These are phyloP conservation scores for Aspergillus leporis DNA, from an alignment of 495 filamentous ascomycete genomes.

Conservation along the genomic window DNA sequence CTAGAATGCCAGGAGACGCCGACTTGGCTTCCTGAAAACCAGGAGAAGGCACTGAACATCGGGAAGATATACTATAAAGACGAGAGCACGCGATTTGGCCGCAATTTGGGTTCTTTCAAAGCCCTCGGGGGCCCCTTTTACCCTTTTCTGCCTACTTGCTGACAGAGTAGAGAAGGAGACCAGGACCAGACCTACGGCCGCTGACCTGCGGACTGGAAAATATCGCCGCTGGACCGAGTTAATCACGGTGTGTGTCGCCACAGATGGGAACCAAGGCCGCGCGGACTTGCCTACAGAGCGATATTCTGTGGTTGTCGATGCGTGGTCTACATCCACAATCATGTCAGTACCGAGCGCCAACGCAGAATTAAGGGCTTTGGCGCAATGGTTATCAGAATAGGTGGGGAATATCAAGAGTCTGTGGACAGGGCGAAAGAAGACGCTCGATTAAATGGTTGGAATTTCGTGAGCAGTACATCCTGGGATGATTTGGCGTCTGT, in stretches of 20 bases:
- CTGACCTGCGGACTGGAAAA: not conserved
- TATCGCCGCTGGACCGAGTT: not conserved
- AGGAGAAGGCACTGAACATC: not conserved
- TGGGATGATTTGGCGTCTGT: not conserved
- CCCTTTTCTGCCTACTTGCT: not conserved
- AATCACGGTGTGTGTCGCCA: not conserved
- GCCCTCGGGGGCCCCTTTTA: not conserved
- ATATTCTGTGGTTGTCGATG: not conserved
- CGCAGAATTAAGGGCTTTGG: not conserved
- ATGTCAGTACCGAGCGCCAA: not conserved
- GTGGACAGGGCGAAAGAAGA: constrained; percentile 3
- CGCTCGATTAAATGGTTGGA: constrained; percentile 1
- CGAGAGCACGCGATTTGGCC: not conserved
- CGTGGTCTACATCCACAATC: not conserved
- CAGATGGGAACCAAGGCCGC: constrained; percentile 1
- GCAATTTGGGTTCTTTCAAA: not conserved
- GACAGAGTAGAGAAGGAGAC: not conserved
- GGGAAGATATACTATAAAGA: not conserved
- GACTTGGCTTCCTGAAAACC: not conserved
- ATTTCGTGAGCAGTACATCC: constrained; percentile 5
- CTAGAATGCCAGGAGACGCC: not conserved
- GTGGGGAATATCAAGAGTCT: not conserved
- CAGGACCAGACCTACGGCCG: not conserved
- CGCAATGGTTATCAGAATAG: not conserved
- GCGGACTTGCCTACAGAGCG: not conserved